Base-by-base conservation (phyloP, 257 asterid species). In the Rhazya stricta region DNA sequence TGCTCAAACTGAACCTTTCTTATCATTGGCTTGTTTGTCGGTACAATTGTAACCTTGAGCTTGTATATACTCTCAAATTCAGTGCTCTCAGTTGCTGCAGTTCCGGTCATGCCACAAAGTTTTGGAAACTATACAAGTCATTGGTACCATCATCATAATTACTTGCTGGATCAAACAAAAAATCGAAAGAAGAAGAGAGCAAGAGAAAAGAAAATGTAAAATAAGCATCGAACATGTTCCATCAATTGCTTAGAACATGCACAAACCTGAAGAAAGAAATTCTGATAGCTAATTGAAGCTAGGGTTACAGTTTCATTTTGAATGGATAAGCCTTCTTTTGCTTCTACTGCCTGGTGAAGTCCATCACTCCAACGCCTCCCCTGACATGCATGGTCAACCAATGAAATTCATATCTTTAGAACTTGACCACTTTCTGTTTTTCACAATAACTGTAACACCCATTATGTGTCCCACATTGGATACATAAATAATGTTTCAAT, bases 301-400 rank as follows among this genome's bases (percentile, higher is more conserved):
- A 95, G 82, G 80, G 98, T 92, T 83, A 95, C 89, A 36, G 97
- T 95, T 85, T 95, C 99, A 76, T 95, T 95, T 86, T 95, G 99
- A 80, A 95, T 87, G 74, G 99, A 96, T 79, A 95, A 76, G 61
- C 93, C 94, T 87, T 95, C 98, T 88, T 95, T 95, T 70, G 97
- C 99, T 91, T 95, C 99, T 77, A 95, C 99, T 71, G 99, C 99
- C 81, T 95, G 99, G 89, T 95, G 99, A 88, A 95, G 99, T 81
- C 99, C 99, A 84, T 95, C 99, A 84, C 99, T 89, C 99, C 99
- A 95, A 53, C 99, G 97, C 81, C 99, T 89, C 77, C 99, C 99
- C 99, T 95, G 69, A 62, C 36, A 72, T 21, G 10, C 34, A 71
- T 29, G 67, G 73, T 27, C 56, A 71, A 19, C 73, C 43, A 27